Conservation (phyloP, 352 stramenopile species). For the Elongisporangium senticosum region DNA sequence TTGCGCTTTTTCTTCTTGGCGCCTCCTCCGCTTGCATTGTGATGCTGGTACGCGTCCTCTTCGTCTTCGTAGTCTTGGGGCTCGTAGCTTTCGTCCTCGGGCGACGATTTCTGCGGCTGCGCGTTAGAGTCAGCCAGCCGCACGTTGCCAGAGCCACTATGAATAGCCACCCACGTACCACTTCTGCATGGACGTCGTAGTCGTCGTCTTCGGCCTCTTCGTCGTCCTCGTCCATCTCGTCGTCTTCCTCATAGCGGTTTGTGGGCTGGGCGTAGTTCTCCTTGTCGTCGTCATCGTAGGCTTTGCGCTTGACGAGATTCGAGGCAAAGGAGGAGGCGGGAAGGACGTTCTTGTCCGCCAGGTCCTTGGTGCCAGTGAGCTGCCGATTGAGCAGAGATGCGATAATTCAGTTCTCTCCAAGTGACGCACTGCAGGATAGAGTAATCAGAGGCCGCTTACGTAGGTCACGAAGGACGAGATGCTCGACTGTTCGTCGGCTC, state of each 20-base stretch:
- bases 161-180: neutral
- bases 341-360: neutral
- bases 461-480: constrained; percentile 68
- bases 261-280: constrained; percentile 23
- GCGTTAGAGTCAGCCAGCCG: neutral
- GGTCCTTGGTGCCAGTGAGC: neutral
- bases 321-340: neutral
- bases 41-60: constrained; percentile 1
- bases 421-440: neutral
- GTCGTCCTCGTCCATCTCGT: constrained; percentile 15
- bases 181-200: constrained; percentile 3
- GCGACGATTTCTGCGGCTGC: neutral
- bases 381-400: neutral
- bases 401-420: neutral
- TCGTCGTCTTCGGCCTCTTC: constrained; percentile 3
- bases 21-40: neutral
- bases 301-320: neutral
- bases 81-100: neutral
- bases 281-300: constrained; percentile 17
- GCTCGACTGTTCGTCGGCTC: constrained; percentile 48
- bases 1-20: constrained; percentile 64
- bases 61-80: constrained; percentile 2
- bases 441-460: constrained; percentile 20
- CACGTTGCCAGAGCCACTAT: neutral
- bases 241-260: constrained; percentile 11